phyloP scores from a whole-genome alignment of 2,329 filamentous ascomycete species.

The Corinectria fuckeliana region DNA sequence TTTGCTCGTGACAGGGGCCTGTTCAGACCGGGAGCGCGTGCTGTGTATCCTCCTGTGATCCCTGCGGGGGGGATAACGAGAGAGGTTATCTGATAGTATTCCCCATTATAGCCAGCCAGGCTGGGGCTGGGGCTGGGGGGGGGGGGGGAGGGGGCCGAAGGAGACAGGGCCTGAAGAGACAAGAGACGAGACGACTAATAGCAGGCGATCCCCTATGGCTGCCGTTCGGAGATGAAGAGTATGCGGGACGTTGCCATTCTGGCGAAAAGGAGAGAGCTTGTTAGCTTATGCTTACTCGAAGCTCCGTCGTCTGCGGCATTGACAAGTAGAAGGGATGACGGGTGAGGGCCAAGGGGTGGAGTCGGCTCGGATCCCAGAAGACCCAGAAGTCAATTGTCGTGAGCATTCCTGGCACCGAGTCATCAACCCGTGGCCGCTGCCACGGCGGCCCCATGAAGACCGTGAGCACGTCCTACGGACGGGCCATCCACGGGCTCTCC shows the following conservation, averaged over 20 bases:
- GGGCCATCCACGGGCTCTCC: constrained; percentile 21
- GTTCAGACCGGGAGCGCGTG: constrained; percentile 10
- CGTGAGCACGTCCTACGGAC: constrained; percentile 33
- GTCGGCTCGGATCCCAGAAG: constrained; percentile 12
- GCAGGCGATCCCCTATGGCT: constrained; percentile 26
- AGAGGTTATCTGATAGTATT: constrained; percentile 16
- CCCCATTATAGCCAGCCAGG: constrained; percentile 16
- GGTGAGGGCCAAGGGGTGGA: constrained; percentile 35
- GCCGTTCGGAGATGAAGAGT: constrained; percentile 33
- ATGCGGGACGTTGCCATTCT: constrained; percentile 29
- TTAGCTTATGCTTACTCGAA: constrained; percentile 40
- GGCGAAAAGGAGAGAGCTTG: constrained; percentile 29
- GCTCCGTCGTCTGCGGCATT: constrained; percentile 32
- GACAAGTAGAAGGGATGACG: constrained; percentile 21
- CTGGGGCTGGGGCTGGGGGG: too few relatives aligned
- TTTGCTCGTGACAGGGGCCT: constrained; percentile 36
- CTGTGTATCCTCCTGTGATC: constrained; percentile 9
- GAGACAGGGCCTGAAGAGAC: constrained; percentile 8
- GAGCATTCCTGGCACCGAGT: constrained; percentile 23
- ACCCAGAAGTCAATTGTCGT: neutral
- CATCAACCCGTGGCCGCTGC: neutral
- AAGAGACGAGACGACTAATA: constrained; percentile 1
- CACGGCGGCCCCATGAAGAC: neutral
- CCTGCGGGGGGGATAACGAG: constrained; percentile 28
- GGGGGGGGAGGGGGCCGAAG: too few relatives aligned